These are phyloP conservation scores for Hyaloperonospora arabidopsidis DNA, from an alignment of 352 stramenopile species.

Conservation along the genomic window DNA sequence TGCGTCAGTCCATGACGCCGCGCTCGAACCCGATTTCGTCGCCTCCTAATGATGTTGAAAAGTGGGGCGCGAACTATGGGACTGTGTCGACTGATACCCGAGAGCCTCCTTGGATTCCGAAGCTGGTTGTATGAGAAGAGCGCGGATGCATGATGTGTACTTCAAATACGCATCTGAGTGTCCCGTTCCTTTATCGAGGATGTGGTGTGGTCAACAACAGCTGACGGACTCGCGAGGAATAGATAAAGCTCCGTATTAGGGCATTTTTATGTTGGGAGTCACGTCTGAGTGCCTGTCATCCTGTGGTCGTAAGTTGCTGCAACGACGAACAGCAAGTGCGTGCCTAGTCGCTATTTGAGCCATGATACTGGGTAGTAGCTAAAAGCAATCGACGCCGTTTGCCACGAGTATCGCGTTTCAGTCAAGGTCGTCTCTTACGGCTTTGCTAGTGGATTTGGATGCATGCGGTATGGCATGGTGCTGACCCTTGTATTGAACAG, in stretches of 20 bases:
- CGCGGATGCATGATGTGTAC: slow-evolving; percentile 8
- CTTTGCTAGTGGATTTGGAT: too few relatives aligned
- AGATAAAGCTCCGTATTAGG: too few relatives aligned
- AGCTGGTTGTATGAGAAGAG: slow-evolving; percentile 27
- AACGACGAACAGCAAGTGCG: too few relatives aligned
- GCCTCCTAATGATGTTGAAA: slow-evolving; percentile 17
- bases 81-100: slow-evolving; percentile 23
- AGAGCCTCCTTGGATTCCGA: slow-evolving; percentile 25
- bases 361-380: too few relatives aligned
- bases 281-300: too few relatives aligned
- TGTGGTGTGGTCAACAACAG: slow-evolving; percentile 7
- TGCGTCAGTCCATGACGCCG: slow-evolving; percentile 69
- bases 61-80: slow-evolving; percentile 30
- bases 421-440: too few relatives aligned
- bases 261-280: background rate
- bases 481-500: too few relatives aligned
- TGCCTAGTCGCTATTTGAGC: too few relatives aligned
- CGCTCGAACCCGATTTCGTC: slow-evolving; percentile 48
- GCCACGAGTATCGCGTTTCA: too few relatives aligned
- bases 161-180: slow-evolving; percentile 15
- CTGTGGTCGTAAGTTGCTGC: too few relatives aligned
- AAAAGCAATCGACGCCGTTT: too few relatives aligned
- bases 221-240: slow-evolving; percentile 37
- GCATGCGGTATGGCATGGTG: too few relatives aligned
- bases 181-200: background rate